Evolutionary conservation across 768 basidiomycete species (phyloP).

Genomic region (Tephrocybe sp.): DNA sequence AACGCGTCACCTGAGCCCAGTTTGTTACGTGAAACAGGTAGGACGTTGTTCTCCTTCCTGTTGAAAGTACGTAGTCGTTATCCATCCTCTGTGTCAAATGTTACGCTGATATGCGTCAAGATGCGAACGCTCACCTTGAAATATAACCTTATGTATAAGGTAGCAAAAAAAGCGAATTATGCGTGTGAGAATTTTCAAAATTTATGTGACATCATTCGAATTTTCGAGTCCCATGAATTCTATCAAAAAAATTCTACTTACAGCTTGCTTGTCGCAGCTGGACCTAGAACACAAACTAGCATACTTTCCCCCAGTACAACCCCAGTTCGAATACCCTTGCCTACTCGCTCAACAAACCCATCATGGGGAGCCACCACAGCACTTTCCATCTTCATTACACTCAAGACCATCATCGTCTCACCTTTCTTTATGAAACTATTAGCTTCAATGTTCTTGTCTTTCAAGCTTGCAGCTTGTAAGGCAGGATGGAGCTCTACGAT

Average conservation of each 20-base stretch:
- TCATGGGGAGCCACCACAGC: conserved; percentile 26
- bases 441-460: neutral
- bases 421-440: conserved; percentile 28
- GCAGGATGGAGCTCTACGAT: conserved; percentile 34
- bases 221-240: no score
- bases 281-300: conserved; percentile 27
- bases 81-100: no score
- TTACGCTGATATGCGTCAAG: no score
- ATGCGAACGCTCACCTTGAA: no score
- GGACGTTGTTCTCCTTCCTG: neutral
- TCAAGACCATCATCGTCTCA: conserved; percentile 31
- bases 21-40: conserved; percentile 10
- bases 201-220: no score
- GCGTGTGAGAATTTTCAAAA: no score
- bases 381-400: conserved; percentile 43
- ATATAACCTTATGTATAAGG: no score
- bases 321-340: conserved; percentile 31
- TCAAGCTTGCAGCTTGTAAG: conserved; percentile 11
- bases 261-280: neutral
- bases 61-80: no score
- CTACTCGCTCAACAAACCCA: conserved; percentile 27
- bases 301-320: conserved; percentile 33
- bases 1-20: conserved; percentile 16
- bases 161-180: no score
- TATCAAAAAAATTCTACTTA: neutral